Base-by-base conservation (phyloP, 2,329 filamentous ascomycete species). In the Cladosporium sp. region DNA sequence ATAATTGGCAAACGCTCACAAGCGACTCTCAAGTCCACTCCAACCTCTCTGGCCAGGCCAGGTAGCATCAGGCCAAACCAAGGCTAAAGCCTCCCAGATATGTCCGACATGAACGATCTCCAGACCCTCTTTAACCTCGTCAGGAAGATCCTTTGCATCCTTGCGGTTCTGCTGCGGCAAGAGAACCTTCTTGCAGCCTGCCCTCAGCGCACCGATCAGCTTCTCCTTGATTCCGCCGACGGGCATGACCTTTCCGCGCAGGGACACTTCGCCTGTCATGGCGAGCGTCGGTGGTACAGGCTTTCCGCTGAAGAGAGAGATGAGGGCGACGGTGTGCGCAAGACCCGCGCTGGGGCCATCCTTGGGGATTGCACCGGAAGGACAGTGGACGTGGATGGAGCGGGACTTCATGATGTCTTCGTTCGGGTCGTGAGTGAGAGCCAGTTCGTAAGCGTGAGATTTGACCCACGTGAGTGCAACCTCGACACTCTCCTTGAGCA, bases 211-310 rank as follows among this genome's bases (percentile, higher is more conserved):
- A 18, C 93, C 93, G 65, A 99, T 97, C 47, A 97, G 78, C 71
- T 99, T 99, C 80, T 99, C 92, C 73, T 97, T 96, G 73, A 99
- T 97, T 15, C 93, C 93, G 47, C 93, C 93, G 30, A 99, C 93
- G 19, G 92, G 89, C 71, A 93, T 89, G 51, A 99, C 87, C 57
- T 90, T 84, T 18, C 93, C 93, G 37, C 93, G 82, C 20, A 99
- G 81, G 51, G 87, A 89, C 55, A 86, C 73, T 63, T 86, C 83
- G 7, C 83, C 83, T 0, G 93, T 99, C 93, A 99, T 99, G 38
- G 93, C 93, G 69, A 99, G 84, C 3, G 88, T 90, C 0, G 92
- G 89, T 36, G 92, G 89, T 3, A 99, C 91, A 20, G 87, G 76
- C 63, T 90, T 90, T 53, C 85, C 87, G 8, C 83, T 86, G 68